phyloP scores from a whole-genome alignment of 352 stramenopile species.

The Thalassiosira hispida region DNA sequence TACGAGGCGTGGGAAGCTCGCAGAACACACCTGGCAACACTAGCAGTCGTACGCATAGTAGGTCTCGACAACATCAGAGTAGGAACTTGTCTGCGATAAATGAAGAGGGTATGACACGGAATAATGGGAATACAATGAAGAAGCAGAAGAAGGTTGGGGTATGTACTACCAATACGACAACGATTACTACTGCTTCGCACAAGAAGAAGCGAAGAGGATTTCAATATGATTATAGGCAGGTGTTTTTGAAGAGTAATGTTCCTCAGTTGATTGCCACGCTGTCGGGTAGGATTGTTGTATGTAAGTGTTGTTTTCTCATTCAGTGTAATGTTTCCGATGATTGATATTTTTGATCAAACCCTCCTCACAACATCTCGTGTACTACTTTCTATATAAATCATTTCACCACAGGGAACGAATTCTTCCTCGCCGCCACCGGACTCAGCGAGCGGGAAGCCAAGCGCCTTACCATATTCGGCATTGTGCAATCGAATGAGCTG shows the following conservation, averaged over 20 bases:
- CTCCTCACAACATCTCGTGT: no score
- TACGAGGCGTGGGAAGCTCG: slow-evolving; percentile 32
- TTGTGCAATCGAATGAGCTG: slow-evolving; percentile 73
- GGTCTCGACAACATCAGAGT: not conserved
- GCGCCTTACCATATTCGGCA: slow-evolving; percentile 76
- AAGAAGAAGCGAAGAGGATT: slow-evolving; percentile 56
- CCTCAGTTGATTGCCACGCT: slow-evolving; percentile 78
- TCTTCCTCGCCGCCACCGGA: slow-evolving; percentile 70
- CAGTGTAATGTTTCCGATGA: not conserved
- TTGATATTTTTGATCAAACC: not conserved
- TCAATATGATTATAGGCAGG: slow-evolving; percentile 75
- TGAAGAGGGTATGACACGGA: no score
- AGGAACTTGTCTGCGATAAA: no score
- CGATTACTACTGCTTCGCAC: slow-evolving; percentile 19
- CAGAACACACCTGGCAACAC: slow-evolving; percentile 27
- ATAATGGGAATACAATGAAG: no score
- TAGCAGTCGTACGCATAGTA: slow-evolving; percentile 20
- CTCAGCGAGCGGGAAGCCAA: slow-evolving; percentile 57
- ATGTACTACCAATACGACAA: no score
- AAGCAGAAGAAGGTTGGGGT: slow-evolving; percentile 7
- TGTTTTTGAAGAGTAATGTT: slow-evolving; percentile 78
- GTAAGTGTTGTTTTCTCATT: slow-evolving; percentile 32
- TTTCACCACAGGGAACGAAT: slow-evolving; percentile 72
- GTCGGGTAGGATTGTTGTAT: slow-evolving; percentile 72
- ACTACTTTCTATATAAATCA: no score